Base-by-base conservation (phyloP, 345 rosid species). In the Eucalyptus microcorys region DNA sequence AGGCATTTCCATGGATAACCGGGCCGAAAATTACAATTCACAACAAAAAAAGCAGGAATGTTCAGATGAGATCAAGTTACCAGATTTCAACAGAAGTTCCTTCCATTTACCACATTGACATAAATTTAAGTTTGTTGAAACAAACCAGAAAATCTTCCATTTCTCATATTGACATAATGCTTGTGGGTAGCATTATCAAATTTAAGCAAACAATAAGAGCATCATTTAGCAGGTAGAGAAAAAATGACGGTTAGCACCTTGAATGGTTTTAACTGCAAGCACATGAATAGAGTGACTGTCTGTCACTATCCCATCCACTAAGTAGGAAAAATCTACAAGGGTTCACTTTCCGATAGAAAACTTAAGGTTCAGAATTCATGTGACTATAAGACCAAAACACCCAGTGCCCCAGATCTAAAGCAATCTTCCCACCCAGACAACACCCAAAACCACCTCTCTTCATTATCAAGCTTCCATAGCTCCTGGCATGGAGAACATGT, bases 251-350 rank as follows among this genome's bases (percentile, higher is more conserved):
- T 91, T 87, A 88, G 92, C 57, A 87, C 87, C 88, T 90, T 91
- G 80, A 90, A 91, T 90, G 86, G 87, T 90, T 90, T 88, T 90
- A 88, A 90, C 92, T 89, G 88, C 93, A 91, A 87, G 87, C 94
- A 90, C 95, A 92, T 91, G 95, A 93, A 93, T 88, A 87, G 90
- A 89, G 90, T 92, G 92, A 91, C 79, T 59, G 48, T 52, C 40
- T 42, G 87, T 91, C 90, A 83, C 88, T 68, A 83, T 91, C 91
- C 86, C 87, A 71, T 86, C 88, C 52, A 27, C 87, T 87, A 71
- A 87, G 48, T 27, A 86, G 49, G 88, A 66, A 81, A 94, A 90
- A 87, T 59, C 88, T 55, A 27, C 45, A 43, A 49, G 59, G 27
- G 48, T 90, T 47, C 81, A 87, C 87, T 86, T 89, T 83, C 30